phyloP scores from a whole-genome alignment of 2,329 filamentous ascomycete species.

The Stagonosporopsis rhizophila region DNA sequence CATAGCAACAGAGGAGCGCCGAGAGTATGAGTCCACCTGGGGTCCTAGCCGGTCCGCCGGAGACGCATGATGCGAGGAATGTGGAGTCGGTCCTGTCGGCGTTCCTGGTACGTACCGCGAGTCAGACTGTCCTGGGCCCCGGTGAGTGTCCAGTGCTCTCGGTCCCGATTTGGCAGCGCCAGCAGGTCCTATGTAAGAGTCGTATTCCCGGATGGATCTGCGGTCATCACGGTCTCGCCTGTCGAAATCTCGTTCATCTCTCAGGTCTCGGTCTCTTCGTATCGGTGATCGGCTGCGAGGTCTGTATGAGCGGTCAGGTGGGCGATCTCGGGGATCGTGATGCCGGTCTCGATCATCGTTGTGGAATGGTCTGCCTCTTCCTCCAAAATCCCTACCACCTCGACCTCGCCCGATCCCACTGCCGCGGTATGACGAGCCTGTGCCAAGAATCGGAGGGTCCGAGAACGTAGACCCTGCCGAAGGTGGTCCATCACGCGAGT shows the following conservation, averaged over 20 bases:
- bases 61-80: slow-evolving; percentile 42
- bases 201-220: slow-evolving; percentile 55
- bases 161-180: slow-evolving; percentile 38
- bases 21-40: slow-evolving; percentile 43
- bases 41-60: slow-evolving; percentile 42
- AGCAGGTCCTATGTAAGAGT: slow-evolving; percentile 49
- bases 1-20: slow-evolving; percentile 47
- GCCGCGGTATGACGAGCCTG: slow-evolving; percentile 60
- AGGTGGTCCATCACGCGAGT: slow-evolving; percentile 75
- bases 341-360: slow-evolving; percentile 58
- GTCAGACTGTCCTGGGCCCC: slow-evolving; percentile 36
- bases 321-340: slow-evolving; percentile 52
- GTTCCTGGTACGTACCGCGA: slow-evolving; percentile 43
- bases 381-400: slow-evolving; percentile 54
- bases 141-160: slow-evolving; percentile 43
- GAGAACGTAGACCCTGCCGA: slow-evolving; percentile 75
- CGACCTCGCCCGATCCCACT: slow-evolving; percentile 60
- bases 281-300: slow-evolving; percentile 68
- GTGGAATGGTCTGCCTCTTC: slow-evolving; percentile 56
- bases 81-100: slow-evolving; percentile 43
- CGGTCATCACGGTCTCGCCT: slow-evolving; percentile 52
- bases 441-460: slow-evolving; percentile 65
- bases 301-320: slow-evolving; percentile 58
- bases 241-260: slow-evolving; percentile 51
- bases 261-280: slow-evolving; percentile 58